Percentiles rank a stretch among this genome's conserved stretches.
phyloP scores from a whole-genome alignment of 2,329 filamentous ascomycete genomes.

The Diaporthe sp. region DNA sequence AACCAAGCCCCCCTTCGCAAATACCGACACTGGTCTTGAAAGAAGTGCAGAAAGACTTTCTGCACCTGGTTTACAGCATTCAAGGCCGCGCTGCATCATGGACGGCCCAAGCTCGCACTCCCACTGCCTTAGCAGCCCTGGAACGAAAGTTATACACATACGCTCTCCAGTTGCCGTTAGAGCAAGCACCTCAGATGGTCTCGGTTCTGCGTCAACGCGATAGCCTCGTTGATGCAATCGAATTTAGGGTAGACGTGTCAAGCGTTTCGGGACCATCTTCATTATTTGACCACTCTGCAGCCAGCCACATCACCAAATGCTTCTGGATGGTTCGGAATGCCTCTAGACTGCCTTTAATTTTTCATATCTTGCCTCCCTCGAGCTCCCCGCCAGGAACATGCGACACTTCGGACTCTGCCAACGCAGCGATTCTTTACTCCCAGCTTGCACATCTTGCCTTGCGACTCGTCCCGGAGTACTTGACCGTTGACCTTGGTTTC shows the following conservation, averaged over 20 bases:
- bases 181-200: slow-evolving; percentile 5
- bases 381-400: background rate
- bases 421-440: background rate
- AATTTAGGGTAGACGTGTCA: background rate
- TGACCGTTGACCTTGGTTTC: slow-evolving; percentile 20
- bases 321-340: slow-evolving; percentile 16
- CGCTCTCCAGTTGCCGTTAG: slow-evolving; percentile 14
- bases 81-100: background rate
- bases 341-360: slow-evolving; percentile 9
- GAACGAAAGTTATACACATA: slow-evolving; percentile 19
- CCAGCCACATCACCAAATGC: background rate
- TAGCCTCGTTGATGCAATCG: slow-evolving; percentile 6
- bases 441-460: background rate
- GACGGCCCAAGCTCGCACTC: slow-evolving; percentile 37
- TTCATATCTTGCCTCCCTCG: background rate
- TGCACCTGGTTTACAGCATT: slow-evolving; percentile 37
- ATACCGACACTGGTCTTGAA: slow-evolving; percentile 63
- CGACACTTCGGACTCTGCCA: background rate
- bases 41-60: slow-evolving; percentile 46
- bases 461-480: background rate
- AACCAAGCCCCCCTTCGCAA: slow-evolving; percentile 70
- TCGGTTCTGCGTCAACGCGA: background rate
- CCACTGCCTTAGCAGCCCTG: background rate
- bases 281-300: slow-evolving; percentile 5
- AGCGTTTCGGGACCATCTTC: background rate